These are phyloP conservation scores for Paracoccidioides brasiliensis DNA, from an alignment of 2,329 filamentous ascomycete species.

Conservation along the genomic window DNA sequence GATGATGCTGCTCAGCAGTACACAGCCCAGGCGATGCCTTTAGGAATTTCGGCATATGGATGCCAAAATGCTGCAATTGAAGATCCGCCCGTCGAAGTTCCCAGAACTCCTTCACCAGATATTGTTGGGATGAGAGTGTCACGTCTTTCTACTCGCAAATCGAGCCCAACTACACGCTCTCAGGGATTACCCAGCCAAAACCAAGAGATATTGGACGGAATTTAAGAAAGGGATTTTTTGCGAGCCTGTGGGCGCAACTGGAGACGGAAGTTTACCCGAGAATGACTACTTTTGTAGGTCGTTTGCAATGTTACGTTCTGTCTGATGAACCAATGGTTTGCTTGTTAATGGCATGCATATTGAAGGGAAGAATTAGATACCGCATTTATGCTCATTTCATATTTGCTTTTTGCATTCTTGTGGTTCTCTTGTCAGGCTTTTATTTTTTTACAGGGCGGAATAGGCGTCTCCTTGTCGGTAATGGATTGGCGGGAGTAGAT, in stretches of 20 bases:
- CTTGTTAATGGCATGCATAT: neutral
- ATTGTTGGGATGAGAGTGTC: neutral
- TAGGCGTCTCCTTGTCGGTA: neutral
- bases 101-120: neutral
- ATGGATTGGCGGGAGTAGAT: neutral
- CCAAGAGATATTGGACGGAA: neutral
- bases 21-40: neutral
- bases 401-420: neutral
- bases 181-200: neutral
- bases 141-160: neutral
- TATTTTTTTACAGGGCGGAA: no score
- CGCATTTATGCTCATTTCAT: neutral
- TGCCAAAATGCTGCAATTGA: neutral
- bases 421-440: no score
- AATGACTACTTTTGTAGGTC: neutral
- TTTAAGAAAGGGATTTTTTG: neutral
- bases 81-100: neutral
- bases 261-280: neutral
- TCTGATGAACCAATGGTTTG: no score
- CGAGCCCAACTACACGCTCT: neutral
- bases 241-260: neutral
- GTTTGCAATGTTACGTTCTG: no score
- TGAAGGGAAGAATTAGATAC: neutral
- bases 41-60: neutral
- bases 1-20: neutral